phyloP scores from a whole-genome alignment of 1,284 basidiomycete genomes.

The Leccinum brunneo-olivaceum region DNA sequence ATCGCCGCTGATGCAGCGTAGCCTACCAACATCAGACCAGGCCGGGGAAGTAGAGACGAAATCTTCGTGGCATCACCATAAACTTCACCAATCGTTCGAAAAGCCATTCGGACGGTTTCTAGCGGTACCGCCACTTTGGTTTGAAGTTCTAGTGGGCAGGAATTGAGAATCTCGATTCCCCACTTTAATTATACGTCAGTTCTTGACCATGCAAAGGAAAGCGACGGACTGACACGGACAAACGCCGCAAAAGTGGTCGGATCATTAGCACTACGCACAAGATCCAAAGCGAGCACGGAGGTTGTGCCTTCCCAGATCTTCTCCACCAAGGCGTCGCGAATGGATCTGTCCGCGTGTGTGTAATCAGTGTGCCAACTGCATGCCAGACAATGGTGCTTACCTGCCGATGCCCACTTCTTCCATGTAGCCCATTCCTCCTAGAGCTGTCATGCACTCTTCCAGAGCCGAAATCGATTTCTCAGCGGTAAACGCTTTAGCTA shows the following conservation, averaged over 20 bases:
- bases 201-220: background rate
- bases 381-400: slow-evolving; percentile 28
- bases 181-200: slow-evolving; percentile 37
- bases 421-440: slow-evolving; percentile 82
- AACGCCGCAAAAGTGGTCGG: slow-evolving; percentile 33
- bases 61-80: slow-evolving; percentile 20
- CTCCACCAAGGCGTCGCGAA: slow-evolving; percentile 67
- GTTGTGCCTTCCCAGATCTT: slow-evolving; percentile 80
- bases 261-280: slow-evolving; percentile 48
- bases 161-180: slow-evolving; percentile 40
- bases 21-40: slow-evolving; percentile 52
- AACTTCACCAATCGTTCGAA: slow-evolving; percentile 24
- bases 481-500: slow-evolving; percentile 66
- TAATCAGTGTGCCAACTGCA: background rate
- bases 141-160: slow-evolving; percentile 33
- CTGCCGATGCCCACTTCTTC: slow-evolving; percentile 66
- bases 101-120: slow-evolving; percentile 30
- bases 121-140: slow-evolving; percentile 26
- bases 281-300: slow-evolving; percentile 62
- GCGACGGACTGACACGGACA: slow-evolving; percentile 27
- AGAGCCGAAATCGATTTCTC: slow-evolving; percentile 58
- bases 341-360: slow-evolving; percentile 31
- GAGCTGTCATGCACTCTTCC: slow-evolving; percentile 67
- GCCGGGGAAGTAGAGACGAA: slow-evolving; percentile 44
- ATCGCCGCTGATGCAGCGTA: slow-evolving; percentile 45